phyloP scores from a whole-genome alignment of 306 rosid species.

The Pyrus communis region DNA sequence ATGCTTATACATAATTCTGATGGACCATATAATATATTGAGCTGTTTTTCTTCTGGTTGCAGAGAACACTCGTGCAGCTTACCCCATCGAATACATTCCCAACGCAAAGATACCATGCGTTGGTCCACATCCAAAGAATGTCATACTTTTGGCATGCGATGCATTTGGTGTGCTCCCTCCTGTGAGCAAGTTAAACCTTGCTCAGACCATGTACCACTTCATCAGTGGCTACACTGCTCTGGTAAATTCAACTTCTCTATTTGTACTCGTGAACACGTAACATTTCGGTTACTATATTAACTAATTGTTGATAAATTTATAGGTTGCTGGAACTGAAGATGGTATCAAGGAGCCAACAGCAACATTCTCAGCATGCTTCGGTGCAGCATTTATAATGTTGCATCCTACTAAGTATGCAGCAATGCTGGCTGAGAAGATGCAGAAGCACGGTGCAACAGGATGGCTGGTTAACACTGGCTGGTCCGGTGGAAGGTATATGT shows the following conservation, averaged over 20 bases:
- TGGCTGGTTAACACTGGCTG: constrained; percentile 98
- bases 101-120: constrained; percentile 80
- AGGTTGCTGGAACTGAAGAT: constrained; percentile 95
- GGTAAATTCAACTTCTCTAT: constrained; percentile 30
- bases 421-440: constrained; percentile 89
- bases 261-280: neutral
- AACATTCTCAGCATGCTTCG: constrained; percentile 92
- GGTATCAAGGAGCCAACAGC: constrained; percentile 85
- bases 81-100: constrained; percentile 85
- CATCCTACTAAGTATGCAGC: constrained; percentile 93
- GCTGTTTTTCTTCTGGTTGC: constrained; percentile 14
- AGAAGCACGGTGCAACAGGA: constrained; percentile 71
- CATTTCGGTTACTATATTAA: neutral
- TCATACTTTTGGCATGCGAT: constrained; percentile 84
- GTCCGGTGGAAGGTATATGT: constrained; percentile 71
- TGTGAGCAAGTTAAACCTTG: constrained; percentile 71
- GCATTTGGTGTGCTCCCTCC: constrained; percentile 97
- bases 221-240: constrained; percentile 91
- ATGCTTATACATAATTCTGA: neutral
- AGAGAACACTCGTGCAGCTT: constrained; percentile 90
- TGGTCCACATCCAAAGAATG: constrained; percentile 88
- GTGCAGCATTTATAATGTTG: constrained; percentile 85
- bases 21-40: neutral
- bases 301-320: neutral
- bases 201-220: constrained; percentile 95